Evolutionary conservation across 345 rosid genomes (phyloP).

Genomic region (Hibiscus trionum): DNA sequence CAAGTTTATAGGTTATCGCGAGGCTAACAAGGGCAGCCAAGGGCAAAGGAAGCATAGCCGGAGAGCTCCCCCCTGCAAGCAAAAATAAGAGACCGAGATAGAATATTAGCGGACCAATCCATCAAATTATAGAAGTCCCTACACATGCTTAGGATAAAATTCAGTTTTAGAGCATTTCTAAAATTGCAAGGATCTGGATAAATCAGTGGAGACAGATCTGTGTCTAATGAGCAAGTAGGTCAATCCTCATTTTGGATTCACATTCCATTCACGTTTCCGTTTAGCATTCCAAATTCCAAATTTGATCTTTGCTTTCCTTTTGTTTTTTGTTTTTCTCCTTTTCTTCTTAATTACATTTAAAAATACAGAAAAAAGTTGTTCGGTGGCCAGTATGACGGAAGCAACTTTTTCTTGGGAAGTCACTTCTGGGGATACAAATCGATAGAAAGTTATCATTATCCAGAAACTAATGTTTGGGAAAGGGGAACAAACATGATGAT

Average conservation of each 20-base stretch:
- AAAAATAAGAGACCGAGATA: neutral
- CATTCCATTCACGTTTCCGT: neutral
- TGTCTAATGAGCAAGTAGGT: neutral
- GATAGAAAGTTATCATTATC: neutral
- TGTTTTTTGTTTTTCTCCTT: neutral
- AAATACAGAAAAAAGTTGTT: neutral
- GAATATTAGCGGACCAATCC: neutral
- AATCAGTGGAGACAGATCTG: neutral
- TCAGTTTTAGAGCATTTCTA: neutral
- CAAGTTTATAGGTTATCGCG: slow-evolving; percentile 86
- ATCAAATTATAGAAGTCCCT: neutral
- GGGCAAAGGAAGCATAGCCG: slow-evolving; percentile 90
- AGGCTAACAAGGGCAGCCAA: slow-evolving; percentile 93
- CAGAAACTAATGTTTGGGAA: neutral
- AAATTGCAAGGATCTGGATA: neutral
- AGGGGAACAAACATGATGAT: neutral
- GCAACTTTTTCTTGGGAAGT: slow-evolving; percentile 49
- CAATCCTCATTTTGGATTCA: neutral
- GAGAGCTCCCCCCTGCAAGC: slow-evolving; percentile 67
- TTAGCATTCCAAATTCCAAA: neutral
- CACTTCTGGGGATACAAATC: slow-evolving; percentile 53
- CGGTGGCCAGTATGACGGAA: neutral
- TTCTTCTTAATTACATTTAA: neutral
- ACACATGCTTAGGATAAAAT: neutral
- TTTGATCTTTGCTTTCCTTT: neutral